Conservation (phyloP, 495 filamentous ascomycete genomes). For the Xylaria cubensis region DNA sequence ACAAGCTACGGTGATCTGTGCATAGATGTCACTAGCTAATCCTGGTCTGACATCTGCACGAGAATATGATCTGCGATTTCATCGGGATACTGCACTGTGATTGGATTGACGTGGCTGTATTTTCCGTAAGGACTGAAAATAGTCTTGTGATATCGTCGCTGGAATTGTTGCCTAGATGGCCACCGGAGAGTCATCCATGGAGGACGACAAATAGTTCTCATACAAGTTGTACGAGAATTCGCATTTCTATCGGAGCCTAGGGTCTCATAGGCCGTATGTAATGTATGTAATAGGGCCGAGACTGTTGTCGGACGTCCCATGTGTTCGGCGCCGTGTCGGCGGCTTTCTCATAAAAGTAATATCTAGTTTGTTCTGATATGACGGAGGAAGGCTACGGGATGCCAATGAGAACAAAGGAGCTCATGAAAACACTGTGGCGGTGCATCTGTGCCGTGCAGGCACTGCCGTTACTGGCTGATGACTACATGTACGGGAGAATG, state of each 20-base stretch:
- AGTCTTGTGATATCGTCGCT: not conserved
- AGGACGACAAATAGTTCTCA: not conserved
- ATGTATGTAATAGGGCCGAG: slow-evolving; percentile 6
- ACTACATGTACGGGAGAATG: not conserved
- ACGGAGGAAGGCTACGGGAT: not conserved
- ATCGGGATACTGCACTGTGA: not conserved
- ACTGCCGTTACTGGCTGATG: slow-evolving; percentile 7
- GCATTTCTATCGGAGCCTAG: not conserved
- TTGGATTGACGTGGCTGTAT: not conserved
- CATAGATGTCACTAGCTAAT: not conserved
- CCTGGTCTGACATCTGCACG: not conserved
- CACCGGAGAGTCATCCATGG: not conserved
- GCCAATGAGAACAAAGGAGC: slow-evolving; percentile 4
- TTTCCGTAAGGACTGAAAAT: not conserved
- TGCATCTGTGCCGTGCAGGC: slow-evolving; percentile 15
- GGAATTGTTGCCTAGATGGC: not conserved
- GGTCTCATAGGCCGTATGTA: not conserved
- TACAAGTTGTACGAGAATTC: not conserved
- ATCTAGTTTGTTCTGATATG: slow-evolving; percentile 1
- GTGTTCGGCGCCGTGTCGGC: slow-evolving; percentile 22
- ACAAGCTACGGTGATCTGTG: not conserved
- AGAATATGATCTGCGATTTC: not conserved
- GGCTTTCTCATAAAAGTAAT: not conserved
- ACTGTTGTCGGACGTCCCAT: not conserved
- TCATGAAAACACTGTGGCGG: slow-evolving; percentile 2